Conservation (phyloP, 495 filamentous ascomycete species). For the Daldinia grandis region DNA sequence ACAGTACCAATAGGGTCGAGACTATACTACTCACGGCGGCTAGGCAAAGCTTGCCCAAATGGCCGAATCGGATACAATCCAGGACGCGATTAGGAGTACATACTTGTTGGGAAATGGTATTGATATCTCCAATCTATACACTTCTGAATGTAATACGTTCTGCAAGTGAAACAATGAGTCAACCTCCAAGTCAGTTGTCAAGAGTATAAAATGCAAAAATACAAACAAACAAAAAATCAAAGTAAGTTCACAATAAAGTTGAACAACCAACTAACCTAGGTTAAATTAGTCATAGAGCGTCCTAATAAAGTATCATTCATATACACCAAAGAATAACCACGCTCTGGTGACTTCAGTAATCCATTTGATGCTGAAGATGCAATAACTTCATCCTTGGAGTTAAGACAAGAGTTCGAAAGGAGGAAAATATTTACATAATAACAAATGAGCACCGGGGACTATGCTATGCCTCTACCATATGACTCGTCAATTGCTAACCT, state of each 20-base stretch:
- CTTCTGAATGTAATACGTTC: too few species aligned
- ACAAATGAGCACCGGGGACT: conserved; percentile 26
- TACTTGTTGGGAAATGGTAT: too few species aligned
- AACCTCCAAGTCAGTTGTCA: too few species aligned
- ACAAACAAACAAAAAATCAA: too few species aligned
- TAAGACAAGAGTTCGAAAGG: conserved; percentile 2
- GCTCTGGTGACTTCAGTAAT: conserved; percentile 12
- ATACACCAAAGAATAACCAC: not conserved
- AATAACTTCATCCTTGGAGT: conserved; percentile 6
- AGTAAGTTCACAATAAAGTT: not conserved
- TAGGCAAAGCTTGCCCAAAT: too few species aligned
- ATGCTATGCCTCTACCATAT: conserved; percentile 39
- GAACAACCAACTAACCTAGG: not conserved
- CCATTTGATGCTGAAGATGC: conserved; percentile 26
- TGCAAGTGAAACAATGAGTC: too few species aligned
- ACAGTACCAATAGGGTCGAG: too few species aligned
- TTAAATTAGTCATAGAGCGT: not conserved
- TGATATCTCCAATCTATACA: too few species aligned
- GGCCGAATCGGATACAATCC: too few species aligned
- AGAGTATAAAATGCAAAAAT: too few species aligned
- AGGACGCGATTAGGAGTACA: too few species aligned
- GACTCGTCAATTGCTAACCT: conserved; percentile 8
- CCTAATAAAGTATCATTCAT: not conserved
- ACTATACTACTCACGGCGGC: too few species aligned
- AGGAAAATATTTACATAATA: conserved; percentile 16